Conservation (phyloP, 2,329 filamentous ascomycete genomes). For the Elsinoe batatas region DNA sequence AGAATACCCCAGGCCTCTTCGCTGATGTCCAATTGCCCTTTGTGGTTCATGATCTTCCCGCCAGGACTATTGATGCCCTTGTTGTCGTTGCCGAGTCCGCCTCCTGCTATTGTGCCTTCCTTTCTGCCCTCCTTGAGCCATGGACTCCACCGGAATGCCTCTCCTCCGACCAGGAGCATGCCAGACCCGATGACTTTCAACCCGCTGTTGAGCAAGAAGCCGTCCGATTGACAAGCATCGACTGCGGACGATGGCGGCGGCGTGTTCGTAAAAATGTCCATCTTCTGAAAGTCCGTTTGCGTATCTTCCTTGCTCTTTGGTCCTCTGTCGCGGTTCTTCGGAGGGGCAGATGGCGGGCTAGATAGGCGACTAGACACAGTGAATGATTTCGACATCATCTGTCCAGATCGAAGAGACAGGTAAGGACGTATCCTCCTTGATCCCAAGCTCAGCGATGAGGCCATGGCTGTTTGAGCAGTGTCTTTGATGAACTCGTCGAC, state of each 20-base stretch:
- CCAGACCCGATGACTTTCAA: constrained; percentile 59
- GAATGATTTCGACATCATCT: not conserved
- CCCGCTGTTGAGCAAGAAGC: constrained; percentile 80
- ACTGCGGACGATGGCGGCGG: constrained; percentile 72
- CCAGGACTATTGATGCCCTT: constrained; percentile 27
- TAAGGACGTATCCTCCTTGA: not conserved
- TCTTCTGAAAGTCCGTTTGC: constrained; percentile 59
- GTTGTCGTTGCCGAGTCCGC: constrained; percentile 27
- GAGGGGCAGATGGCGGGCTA: constrained; percentile 21
- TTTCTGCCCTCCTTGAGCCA: constrained; percentile 47
- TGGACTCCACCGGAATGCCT: constrained; percentile 81
- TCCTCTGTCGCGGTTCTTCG: constrained; percentile 47
- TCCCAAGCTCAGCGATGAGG: not conserved
- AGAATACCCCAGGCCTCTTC: constrained; percentile 64
- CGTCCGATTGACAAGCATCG: constrained; percentile 70
- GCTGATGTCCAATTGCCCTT: constrained; percentile 71
- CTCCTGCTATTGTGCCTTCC: constrained; percentile 30
- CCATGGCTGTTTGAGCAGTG: not conserved
- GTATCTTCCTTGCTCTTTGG: constrained; percentile 52
- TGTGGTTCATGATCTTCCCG: constrained; percentile 55
- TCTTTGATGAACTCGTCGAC: not conserved
- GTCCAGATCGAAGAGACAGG: not conserved
- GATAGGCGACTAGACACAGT: not conserved
- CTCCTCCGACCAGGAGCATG: constrained; percentile 70
- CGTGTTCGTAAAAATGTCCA: constrained; percentile 70